These are phyloP conservation scores for Aspergillus hancockii DNA, from an alignment of 495 filamentous ascomycete species.

Conservation along the genomic window DNA sequence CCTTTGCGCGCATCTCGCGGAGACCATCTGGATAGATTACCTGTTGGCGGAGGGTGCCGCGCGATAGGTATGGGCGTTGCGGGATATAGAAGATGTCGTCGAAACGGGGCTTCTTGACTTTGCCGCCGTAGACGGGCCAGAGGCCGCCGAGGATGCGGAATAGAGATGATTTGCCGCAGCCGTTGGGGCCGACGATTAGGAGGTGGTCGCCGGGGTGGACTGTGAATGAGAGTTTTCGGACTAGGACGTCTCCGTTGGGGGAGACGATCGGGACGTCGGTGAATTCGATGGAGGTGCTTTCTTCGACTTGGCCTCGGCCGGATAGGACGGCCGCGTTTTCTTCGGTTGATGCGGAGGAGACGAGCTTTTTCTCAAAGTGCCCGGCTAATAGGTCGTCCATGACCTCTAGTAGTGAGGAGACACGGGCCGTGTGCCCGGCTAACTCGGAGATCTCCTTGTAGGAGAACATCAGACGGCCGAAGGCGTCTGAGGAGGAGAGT, in stretches of 20 bases:
- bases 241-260: conserved; percentile 90
- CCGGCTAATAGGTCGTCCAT: conserved; percentile 91
- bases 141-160: conserved; percentile 96
- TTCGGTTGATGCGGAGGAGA: conserved; percentile 79
- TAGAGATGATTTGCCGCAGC: conserved; percentile 92
- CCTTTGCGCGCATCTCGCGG: conserved; percentile 81
- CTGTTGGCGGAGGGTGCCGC: conserved; percentile 87
- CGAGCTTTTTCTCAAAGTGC: conserved; percentile 91
- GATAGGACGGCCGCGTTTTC: conserved; percentile 77
- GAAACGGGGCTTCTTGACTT: conserved; percentile 83
- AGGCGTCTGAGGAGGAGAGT: conserved; percentile 88
- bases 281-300: conserved; percentile 84
- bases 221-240: conserved; percentile 79
- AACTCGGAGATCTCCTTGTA: conserved; percentile 97
- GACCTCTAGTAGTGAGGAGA: conserved; percentile 83
- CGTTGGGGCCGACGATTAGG: conserved; percentile 93
- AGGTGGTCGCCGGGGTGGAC: conserved; percentile 86
- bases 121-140: conserved; percentile 98
- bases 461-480: conserved; percentile 95
- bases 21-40: conserved; percentile 94
- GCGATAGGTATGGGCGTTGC: conserved; percentile 88
- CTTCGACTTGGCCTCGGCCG: conserved; percentile 73
- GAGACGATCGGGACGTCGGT: conserved; percentile 93
- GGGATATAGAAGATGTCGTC: conserved; percentile 98
- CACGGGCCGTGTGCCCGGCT: conserved; percentile 89